phyloP scores from a whole-genome alignment of 2,329 filamentous ascomycete genomes.

The Ilyonectria mors-panacis region DNA sequence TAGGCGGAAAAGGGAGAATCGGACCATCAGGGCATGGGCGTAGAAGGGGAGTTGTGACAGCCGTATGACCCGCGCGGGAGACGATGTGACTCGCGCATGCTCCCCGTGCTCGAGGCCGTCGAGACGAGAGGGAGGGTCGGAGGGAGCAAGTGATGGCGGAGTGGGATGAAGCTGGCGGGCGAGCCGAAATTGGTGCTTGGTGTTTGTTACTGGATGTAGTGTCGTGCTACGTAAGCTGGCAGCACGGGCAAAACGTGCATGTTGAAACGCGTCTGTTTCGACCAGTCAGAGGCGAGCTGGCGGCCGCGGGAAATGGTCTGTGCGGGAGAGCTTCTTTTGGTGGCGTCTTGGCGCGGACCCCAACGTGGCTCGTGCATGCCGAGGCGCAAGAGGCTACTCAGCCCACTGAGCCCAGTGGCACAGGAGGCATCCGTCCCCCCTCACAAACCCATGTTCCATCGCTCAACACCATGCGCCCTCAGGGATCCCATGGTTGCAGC shows the following conservation, averaged over 20 bases:
- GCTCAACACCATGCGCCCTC: slow-evolving; percentile 2
- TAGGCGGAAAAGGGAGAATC: slow-evolving; percentile 66
- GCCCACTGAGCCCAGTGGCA: slow-evolving; percentile 46
- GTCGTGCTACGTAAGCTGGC: slow-evolving; percentile 21
- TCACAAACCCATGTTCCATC: slow-evolving; percentile 5
- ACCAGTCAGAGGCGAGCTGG: slow-evolving; percentile 31
- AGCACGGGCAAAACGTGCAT: slow-evolving; percentile 21
- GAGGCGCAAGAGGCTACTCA: slow-evolving; percentile 32
- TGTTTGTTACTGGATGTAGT: slow-evolving; percentile 6
- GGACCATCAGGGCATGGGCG: slow-evolving; percentile 52
- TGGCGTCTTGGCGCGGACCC: slow-evolving; percentile 14
- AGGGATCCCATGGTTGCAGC: slow-evolving; percentile 13
- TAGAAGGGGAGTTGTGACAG: slow-evolving; percentile 30
- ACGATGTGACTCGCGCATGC: slow-evolving; percentile 43
- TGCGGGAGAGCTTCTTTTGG: slow-evolving; percentile 17
- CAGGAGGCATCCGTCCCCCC: slow-evolving; percentile 27
- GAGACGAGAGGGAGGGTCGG: slow-evolving; percentile 16
- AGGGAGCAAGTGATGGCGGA: slow-evolving; percentile 20
- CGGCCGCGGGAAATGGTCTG: neutral
- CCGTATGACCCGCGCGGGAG: slow-evolving; percentile 40
- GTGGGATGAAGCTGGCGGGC: slow-evolving; percentile 7
- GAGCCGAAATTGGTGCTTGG: slow-evolving; percentile 16
- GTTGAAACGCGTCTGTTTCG: slow-evolving; percentile 34
- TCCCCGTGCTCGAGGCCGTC: slow-evolving; percentile 28
- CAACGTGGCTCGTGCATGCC: slow-evolving; percentile 39